phyloP scores from a whole-genome alignment of 169 alveolate species.

The Cryptosporidium felis region DNA sequence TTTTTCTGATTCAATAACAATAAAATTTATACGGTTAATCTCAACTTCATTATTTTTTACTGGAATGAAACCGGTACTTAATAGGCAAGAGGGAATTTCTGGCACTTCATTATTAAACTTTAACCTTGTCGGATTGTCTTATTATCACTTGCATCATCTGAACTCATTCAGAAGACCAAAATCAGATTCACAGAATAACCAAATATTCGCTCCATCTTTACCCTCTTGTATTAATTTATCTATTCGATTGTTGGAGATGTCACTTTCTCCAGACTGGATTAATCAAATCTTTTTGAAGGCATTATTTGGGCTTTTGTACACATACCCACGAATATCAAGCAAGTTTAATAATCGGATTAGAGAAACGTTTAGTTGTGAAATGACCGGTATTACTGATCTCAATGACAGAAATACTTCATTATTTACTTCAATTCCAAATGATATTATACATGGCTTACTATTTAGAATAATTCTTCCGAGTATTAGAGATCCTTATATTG shows the following conservation, averaged over 20 bases:
- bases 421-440: conserved; percentile 38
- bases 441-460: conserved; percentile 41
- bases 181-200: background rate
- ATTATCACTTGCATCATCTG: conserved; percentile 31
- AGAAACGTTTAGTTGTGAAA: too few relatives aligned
- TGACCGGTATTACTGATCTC: background rate
- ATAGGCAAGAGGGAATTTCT: background rate
- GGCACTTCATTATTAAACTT: background rate
- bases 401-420: background rate
- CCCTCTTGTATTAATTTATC: conserved; percentile 65
- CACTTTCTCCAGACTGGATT: conserved; percentile 54
- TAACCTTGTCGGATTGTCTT: conserved; percentile 13
- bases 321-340: conserved; percentile 32
- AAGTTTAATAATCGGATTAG: background rate
- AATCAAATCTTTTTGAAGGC: conserved; percentile 49
- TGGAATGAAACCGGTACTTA: conserved; percentile 29
- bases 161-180: background rate
- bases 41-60: conserved; percentile 51
- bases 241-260: conserved; percentile 29
- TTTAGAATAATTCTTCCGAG: conserved; percentile 55
- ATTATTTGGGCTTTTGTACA: conserved; percentile 35
- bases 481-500: conserved; percentile 32
- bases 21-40: conserved; percentile 23
- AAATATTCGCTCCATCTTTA: background rate
- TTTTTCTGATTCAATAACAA: background rate